These are phyloP conservation scores for Casuarina equisetifolia DNA, from an alignment of 306 rosid genomes.

Conservation along the genomic window DNA sequence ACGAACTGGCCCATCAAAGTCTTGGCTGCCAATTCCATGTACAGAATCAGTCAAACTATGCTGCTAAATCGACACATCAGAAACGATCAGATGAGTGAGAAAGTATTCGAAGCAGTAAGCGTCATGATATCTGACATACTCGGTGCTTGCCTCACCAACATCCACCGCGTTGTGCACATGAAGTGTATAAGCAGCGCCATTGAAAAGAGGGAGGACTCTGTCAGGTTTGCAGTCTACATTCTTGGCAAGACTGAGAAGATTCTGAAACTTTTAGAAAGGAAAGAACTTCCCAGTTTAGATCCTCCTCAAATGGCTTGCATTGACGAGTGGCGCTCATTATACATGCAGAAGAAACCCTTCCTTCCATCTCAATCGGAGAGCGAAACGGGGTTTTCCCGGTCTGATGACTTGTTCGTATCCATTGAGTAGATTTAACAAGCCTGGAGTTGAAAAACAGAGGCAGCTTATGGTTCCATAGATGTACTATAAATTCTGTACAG, in stretches of 20 bases:
- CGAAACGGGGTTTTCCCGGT: slow-evolving; percentile 18
- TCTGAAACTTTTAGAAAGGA: slow-evolving; percentile 48
- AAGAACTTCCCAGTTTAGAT: slow-evolving; percentile 37
- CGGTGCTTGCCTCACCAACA: slow-evolving; percentile 73
- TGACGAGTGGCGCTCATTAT: slow-evolving; percentile 69
- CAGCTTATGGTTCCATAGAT: neutral
- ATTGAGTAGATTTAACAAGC: slow-evolving; percentile 29
- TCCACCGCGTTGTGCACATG: slow-evolving; percentile 42
- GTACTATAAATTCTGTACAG: no score
- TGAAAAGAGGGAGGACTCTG: slow-evolving; percentile 70
- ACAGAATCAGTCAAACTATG: slow-evolving; percentile 60
- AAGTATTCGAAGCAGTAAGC: slow-evolving; percentile 40
- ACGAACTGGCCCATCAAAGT: slow-evolving; percentile 59
- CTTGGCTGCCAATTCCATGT: slow-evolving; percentile 77
- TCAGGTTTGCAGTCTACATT: slow-evolving; percentile 56
- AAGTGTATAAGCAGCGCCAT: slow-evolving; percentile 51
- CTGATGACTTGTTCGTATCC: slow-evolving; percentile 36
- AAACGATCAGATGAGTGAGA: slow-evolving; percentile 24
- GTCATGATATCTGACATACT: slow-evolving; percentile 59
- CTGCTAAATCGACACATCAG: slow-evolving; percentile 40
- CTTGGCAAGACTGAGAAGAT: slow-evolving; percentile 67
- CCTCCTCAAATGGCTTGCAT: slow-evolving; percentile 35
- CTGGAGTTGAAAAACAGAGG: neutral
- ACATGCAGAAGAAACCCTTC: slow-evolving; percentile 31
- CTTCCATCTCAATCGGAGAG: slow-evolving; percentile 28